Percentiles rank a stretch among this genome's conserved stretches.
These are phyloP conservation scores for Epichloe sp. DNA, from an alignment of 2,329 filamentous ascomycete genomes.

Conservation along the genomic window DNA sequence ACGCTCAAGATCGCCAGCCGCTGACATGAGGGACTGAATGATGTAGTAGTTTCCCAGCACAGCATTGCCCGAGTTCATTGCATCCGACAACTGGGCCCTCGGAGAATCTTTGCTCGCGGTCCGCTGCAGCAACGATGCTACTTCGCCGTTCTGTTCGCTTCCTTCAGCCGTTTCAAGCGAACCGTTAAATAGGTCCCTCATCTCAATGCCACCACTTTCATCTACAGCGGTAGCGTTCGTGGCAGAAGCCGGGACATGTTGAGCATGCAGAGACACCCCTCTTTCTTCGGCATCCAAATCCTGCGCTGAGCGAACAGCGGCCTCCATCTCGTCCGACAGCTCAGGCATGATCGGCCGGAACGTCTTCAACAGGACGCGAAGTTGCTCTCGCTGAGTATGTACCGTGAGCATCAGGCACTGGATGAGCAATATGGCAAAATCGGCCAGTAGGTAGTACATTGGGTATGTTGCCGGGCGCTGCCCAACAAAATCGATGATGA, in stretches of 20 bases:
- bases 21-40: conserved; percentile 33
- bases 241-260: conserved; percentile 15
- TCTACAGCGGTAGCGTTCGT: conserved; percentile 16
- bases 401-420: conserved; percentile 54
- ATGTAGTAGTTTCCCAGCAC: conserved; percentile 41
- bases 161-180: conserved; percentile 12
- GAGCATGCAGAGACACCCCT: conserved; percentile 23
- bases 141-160: conserved; percentile 14
- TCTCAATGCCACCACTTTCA: conserved; percentile 31
- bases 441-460: conserved; percentile 40
- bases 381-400: conserved; percentile 44
- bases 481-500: conserved; percentile 55
- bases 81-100: conserved; percentile 29
- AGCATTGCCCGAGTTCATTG: conserved; percentile 41
- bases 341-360: conserved; percentile 21
- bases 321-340: conserved; percentile 13
- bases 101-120: conserved; percentile 16
- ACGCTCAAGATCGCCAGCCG: conserved; percentile 32
- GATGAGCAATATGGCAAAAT: conserved; percentile 40
- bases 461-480: conserved; percentile 48
- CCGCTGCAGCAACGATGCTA: conserved; percentile 15
- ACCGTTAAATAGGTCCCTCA: conserved; percentile 20
- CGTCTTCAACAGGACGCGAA: conserved; percentile 35
- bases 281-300: conserved; percentile 45
- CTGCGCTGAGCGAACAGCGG: conserved; percentile 24